These are phyloP conservation scores for Kodamaea neixiangensis DNA, from an alignment of 805 yeast species.

Conservation along the genomic window DNA sequence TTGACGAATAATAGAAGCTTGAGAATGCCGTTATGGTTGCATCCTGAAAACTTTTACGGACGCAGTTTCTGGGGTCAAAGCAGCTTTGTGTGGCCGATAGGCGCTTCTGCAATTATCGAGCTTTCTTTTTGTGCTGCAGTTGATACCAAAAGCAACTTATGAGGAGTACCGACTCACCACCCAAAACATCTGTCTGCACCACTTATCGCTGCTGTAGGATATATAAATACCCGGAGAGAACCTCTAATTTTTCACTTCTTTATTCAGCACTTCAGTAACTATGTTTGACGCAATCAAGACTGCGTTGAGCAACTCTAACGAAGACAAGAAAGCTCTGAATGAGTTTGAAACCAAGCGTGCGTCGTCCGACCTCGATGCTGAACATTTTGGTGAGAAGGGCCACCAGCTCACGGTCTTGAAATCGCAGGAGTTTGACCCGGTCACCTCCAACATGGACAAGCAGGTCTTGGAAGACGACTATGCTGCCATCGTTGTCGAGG, in stretches of 20 bases:
- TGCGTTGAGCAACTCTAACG: constrained; percentile 4
- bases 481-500: constrained; percentile 44
- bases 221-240: background rate
- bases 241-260: background rate
- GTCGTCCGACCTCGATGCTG: constrained; percentile 8
- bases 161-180: background rate
- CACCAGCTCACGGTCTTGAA: constrained; percentile 12
- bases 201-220: background rate
- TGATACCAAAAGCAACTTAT: background rate
- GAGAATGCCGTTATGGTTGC: no score
- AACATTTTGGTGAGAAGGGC: constrained; percentile 7
- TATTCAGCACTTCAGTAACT: background rate
- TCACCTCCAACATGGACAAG: constrained; percentile 26
- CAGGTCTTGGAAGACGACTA: constrained; percentile 34
- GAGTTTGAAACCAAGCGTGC: constrained; percentile 3
- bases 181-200: background rate
- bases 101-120: background rate
- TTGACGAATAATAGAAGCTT: no score
- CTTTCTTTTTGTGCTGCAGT: background rate
- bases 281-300: constrained; percentile 8
- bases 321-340: constrained; percentile 6
- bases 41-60: background rate
- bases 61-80: background rate
- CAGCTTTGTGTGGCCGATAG: background rate
- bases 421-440: constrained; percentile 36